Conservation (phyloP, 352 stramenopile genomes). For the Phytophthora sp. region DNA sequence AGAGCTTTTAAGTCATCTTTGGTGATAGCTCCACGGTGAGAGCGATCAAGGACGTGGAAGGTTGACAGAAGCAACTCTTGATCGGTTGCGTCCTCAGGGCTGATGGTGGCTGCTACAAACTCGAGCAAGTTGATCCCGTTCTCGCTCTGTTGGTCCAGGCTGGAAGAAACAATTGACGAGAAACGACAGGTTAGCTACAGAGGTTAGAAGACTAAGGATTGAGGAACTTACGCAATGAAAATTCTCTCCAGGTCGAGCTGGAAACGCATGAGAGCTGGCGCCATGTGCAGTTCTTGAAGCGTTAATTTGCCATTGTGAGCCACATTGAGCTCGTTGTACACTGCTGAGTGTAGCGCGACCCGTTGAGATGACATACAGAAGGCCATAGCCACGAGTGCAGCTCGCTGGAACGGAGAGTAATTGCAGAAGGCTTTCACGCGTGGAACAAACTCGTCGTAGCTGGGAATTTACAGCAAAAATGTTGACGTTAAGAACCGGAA, state of each 20-base stretch:
- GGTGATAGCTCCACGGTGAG: slow-evolving; percentile 65
- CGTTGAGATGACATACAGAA: slow-evolving; percentile 72
- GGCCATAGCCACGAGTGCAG: slow-evolving; percentile 69
- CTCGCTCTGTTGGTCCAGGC: slow-evolving; percentile 76
- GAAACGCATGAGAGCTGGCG: slow-evolving; percentile 58
- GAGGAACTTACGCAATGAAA: slow-evolving; percentile 53
- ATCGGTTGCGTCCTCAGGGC: slow-evolving; percentile 59
- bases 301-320: slow-evolving; percentile 79
- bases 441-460: slow-evolving; percentile 70
- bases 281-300: slow-evolving; percentile 63
- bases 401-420: slow-evolving; percentile 65
- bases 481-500: not conserved
- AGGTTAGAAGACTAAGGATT: not conserved
- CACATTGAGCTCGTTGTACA: slow-evolving; percentile 85
- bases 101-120: slow-evolving; percentile 79
- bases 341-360: slow-evolving; percentile 57
- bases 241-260: slow-evolving; percentile 72
- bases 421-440: slow-evolving; percentile 71
- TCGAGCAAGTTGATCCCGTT: slow-evolving; percentile 81
- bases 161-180: slow-evolving; percentile 28
- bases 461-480: slow-evolving; percentile 12
- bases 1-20: slow-evolving; percentile 57
- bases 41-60: slow-evolving; percentile 70
- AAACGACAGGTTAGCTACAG: too few species aligned
- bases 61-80: slow-evolving; percentile 59